A percentile compares a stretch with the other conserved stretches of the same genome.
Evolutionary conservation across 2,329 filamentous ascomycete genomes (phyloP).

Genomic region (Fusarium redolens): DNA sequence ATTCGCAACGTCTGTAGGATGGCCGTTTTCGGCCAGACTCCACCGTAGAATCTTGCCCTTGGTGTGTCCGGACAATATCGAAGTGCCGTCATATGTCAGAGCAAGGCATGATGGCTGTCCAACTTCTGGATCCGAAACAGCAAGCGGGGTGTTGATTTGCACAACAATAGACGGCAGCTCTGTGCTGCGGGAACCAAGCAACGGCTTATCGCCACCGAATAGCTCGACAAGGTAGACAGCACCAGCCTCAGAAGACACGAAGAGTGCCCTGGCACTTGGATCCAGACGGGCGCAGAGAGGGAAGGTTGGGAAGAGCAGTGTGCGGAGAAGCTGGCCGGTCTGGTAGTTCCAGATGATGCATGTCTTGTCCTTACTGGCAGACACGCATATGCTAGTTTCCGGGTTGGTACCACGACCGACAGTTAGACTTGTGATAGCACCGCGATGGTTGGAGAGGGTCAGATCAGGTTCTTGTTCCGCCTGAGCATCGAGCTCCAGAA

Average conservation of each 20-base stretch:
- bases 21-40: constrained; percentile 79
- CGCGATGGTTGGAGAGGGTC: constrained; percentile 82
- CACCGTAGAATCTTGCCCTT: constrained; percentile 83
- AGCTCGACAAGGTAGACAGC: constrained; percentile 85
- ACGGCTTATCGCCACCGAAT: constrained; percentile 63
- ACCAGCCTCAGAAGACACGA: constrained; percentile 83
- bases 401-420: constrained; percentile 73
- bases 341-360: constrained; percentile 94
- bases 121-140: constrained; percentile 69
- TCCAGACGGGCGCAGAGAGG: constrained; percentile 82
- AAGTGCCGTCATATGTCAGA: constrained; percentile 85
- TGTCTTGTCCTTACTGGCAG: constrained; percentile 86
- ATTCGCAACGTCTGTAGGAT: constrained; percentile 74
- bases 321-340: constrained; percentile 80
- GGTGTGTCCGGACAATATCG: constrained; percentile 82
- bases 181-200: constrained; percentile 64
- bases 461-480: constrained; percentile 75
- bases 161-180: constrained; percentile 68
- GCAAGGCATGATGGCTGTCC: constrained; percentile 76
- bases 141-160: constrained; percentile 65
- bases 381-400: constrained; percentile 84
- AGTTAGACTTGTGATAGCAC: constrained; percentile 73
- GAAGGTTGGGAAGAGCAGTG: constrained; percentile 79
- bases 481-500: constrained; percentile 71
- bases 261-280: constrained; percentile 84